A percentile compares a stretch with the other conserved stretches of the same genome.
Conservation (phyloP, 352 stramenopile genomes). For the Ophiocytium majus region DNA sequence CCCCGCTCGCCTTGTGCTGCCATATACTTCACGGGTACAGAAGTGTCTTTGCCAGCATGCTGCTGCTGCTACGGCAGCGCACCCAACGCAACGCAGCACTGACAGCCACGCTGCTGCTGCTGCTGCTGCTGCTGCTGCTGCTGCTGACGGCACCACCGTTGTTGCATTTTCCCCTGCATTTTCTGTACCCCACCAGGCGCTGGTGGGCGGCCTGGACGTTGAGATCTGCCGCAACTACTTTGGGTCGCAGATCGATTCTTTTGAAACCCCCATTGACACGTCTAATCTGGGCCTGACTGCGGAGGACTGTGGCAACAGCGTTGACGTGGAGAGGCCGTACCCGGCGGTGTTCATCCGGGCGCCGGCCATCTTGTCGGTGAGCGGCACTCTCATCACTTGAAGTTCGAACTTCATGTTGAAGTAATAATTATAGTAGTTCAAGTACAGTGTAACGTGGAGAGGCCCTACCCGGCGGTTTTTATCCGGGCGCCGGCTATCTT, state of each 20-base stretch:
- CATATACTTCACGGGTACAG: too few species aligned
- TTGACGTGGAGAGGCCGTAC: conserved; percentile 64
- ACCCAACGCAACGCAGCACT: too few species aligned
- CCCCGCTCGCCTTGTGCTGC: too few species aligned
- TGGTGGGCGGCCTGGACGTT: conserved; percentile 69
- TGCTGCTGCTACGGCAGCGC: too few species aligned
- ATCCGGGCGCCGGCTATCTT: conserved; percentile 83
- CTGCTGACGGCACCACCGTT: neutral
- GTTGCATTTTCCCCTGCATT: neutral
- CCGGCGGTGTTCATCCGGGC: conserved; percentile 79
- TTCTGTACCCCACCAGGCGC: neutral
- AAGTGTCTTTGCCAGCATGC: too few species aligned
- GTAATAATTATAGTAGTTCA: neutral
- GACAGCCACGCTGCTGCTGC: too few species aligned
- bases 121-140: neutral
- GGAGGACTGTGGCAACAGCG: conserved; percentile 62
- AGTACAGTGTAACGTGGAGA: conserved; percentile 59
- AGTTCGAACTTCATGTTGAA: neutral
- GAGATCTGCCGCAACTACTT: conserved; percentile 81
- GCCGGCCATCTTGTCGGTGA: conserved; percentile 78
- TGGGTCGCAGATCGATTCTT: conserved; percentile 77
- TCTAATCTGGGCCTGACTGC: neutral
- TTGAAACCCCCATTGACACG: conserved; percentile 70
- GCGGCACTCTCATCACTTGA: conserved; percentile 25
- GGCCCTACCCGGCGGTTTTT: conserved; percentile 68